phyloP scores from a whole-genome alignment of 2,329 filamentous ascomycete genomes.

The Pseudogymnoascus sp. region DNA sequence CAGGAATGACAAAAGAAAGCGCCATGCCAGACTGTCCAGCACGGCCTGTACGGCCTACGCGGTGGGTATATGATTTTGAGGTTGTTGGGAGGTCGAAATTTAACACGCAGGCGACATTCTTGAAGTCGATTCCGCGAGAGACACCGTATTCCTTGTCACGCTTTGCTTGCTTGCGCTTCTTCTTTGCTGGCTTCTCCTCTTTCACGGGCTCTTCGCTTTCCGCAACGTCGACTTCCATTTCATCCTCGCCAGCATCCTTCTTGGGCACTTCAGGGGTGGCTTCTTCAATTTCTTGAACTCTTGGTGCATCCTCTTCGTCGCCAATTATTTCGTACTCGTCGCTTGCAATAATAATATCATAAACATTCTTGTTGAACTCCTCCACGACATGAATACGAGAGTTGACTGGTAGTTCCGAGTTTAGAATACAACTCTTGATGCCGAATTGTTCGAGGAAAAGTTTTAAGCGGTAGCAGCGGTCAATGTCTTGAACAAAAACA shows the following conservation, averaged over 20 bases:
- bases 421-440: constrained; percentile 85
- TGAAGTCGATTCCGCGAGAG: constrained; percentile 94
- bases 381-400: constrained; percentile 90
- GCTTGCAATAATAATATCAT: constrained; percentile 95
- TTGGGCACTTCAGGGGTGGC: constrained; percentile 25
- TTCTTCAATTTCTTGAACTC: constrained; percentile 28
- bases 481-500: constrained; percentile 77
- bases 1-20: constrained; percentile 86
- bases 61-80: constrained; percentile 91
- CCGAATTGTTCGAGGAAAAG: constrained; percentile 96
- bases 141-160: constrained; percentile 85
- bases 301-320: constrained; percentile 40
- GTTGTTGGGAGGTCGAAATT: constrained; percentile 92
- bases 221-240: constrained; percentile 32
- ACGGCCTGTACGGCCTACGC: constrained; percentile 86
- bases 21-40: constrained; percentile 91
- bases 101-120: constrained; percentile 86
- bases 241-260: constrained; percentile 15
- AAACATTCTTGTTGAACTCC: constrained; percentile 93
- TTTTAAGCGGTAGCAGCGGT: constrained; percentile 85
- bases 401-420: constrained; percentile 90
- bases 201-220: constrained; percentile 21
- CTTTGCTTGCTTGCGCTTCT: constrained; percentile 58
- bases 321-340: constrained; percentile 84
- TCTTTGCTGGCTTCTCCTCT: constrained; percentile 39